Base-by-base conservation (phyloP, 2,329 filamentous ascomycete species). In the Trichoderma sp. region DNA sequence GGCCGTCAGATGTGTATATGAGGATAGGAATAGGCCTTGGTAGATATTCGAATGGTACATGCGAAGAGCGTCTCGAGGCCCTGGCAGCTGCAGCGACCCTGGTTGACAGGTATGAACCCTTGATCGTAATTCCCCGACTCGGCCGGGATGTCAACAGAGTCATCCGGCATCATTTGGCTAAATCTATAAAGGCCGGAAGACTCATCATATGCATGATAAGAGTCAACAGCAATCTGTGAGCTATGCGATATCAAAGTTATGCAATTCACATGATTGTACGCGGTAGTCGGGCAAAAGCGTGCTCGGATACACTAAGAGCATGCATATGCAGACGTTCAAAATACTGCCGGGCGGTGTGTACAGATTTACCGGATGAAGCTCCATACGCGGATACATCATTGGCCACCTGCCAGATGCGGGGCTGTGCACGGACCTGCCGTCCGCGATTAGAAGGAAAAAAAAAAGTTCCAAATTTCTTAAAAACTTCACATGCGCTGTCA, bases 401-500 rank as follows among this genome's bases (percentile, higher is more conserved):
- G 63, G 63, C 63, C 63, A n/a, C 38, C 63, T 50, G 63, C 63
- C 63, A 45, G 35, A 45, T 66, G 63, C 63, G 63, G 63, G 63
- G 63, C 63, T n/a, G 38, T 18, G 63, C 63, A 66, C 63, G 63
- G 63, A 21, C 63, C 63, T 14, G n/a, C 35, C 1, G 38, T 1
- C 63, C 63, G 63, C 63, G 63, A 66, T 45, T 41, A 45, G 35
- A 29, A 66, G 29, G 27, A 45, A 66, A 66, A 65, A 65, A 66
- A 65, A 65, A 65, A 65, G 31, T 21, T 21, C n/a, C 24, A n/a
- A 29, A 29, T 8, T 18, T 66, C 35, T 66, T 45, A 27, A 41
- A 66, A 66, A 45, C 63, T 66, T 66, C 63, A 66, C 63, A 66
- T 66, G 63, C 38, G 63, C 63, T 27, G 63, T 29, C 63, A 29